Conservation (phyloP, 345 rosid genomes). For the Moringa oleifera region DNA sequence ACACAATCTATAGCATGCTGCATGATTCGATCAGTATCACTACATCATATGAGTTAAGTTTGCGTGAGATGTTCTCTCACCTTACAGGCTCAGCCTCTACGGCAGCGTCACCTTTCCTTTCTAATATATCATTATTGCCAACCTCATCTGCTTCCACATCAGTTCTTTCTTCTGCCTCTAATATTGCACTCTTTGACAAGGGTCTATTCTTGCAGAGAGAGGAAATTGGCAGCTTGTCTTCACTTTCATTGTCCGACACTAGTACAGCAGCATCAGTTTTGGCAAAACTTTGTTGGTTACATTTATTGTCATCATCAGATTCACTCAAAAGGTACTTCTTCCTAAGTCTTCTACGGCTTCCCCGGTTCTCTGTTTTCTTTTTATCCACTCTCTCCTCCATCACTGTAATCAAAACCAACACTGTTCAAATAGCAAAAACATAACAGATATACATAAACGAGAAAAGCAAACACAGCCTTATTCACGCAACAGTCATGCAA, state of each 20-base stretch:
- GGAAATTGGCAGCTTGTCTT: conserved; percentile 22
- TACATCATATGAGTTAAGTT: no score
- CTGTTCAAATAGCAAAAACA: not conserved
- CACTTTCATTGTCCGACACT: conserved; percentile 26
- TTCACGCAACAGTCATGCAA: not conserved
- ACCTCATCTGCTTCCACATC: conserved; percentile 15
- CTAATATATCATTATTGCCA: conserved; percentile 17
- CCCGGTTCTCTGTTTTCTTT: conserved; percentile 20
- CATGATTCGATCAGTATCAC: no score
- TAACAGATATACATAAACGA: conserved; percentile 1
- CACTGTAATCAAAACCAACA: conserved; percentile 15
- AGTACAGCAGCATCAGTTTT: conserved; percentile 11
- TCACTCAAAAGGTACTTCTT: conserved; percentile 40
- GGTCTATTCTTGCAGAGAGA: conserved; percentile 18
- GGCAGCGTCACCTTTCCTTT: conserved; percentile 1
- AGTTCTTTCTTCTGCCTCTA: conserved; percentile 13
- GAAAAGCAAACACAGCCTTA: not conserved
- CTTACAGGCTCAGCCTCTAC: conserved; percentile 14
- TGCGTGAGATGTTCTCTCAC: conserved; percentile 19
- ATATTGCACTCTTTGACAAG: conserved; percentile 13
- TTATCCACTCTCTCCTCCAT: conserved; percentile 21
- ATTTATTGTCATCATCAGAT: conserved; percentile 37
- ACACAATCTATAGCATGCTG: no score
- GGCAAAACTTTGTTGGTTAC: conserved; percentile 11
- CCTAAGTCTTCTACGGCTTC: conserved; percentile 31